These are phyloP conservation scores for Neurospora tetraspora DNA, from an alignment of 495 filamentous ascomycete species.

Conservation along the genomic window DNA sequence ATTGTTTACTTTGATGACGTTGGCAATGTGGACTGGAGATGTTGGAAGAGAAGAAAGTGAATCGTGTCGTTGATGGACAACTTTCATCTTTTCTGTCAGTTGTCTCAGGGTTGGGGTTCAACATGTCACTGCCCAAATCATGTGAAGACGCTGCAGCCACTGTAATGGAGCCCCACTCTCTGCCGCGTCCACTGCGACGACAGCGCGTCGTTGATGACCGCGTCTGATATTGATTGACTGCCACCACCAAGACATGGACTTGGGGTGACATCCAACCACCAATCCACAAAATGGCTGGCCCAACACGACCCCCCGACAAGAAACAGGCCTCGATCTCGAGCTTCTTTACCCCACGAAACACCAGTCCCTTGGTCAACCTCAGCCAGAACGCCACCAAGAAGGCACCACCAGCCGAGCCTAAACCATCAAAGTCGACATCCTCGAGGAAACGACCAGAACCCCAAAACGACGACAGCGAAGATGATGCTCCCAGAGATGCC, in stretches of 20 bases:
- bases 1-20: background rate
- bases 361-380: conserved; percentile 17
- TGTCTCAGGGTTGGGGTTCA: background rate
- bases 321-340: conserved; percentile 77
- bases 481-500: conserved; percentile 17
- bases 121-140: background rate
- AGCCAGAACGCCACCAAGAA: conserved; percentile 11
- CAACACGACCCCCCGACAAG: conserved; percentile 33
- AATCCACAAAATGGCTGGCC: conserved; percentile 24
- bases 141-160: background rate
- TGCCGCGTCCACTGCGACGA: background rate
- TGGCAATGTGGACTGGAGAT: background rate
- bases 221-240: background rate
- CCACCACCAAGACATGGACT: background rate
- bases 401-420: background rate
- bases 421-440: background rate
- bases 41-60: background rate
- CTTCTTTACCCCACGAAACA: conserved; percentile 68
- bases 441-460: conserved; percentile 36
- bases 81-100: no score
- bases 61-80: background rate
- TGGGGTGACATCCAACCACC: conserved; percentile 14
- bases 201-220: background rate
- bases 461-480: conserved; percentile 28
- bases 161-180: background rate